Percentiles rank a stretch among this genome's conserved stretches.
phyloP scores from a whole-genome alignment of 139 green algal species.

The Diplosphaera chodatii region DNA sequence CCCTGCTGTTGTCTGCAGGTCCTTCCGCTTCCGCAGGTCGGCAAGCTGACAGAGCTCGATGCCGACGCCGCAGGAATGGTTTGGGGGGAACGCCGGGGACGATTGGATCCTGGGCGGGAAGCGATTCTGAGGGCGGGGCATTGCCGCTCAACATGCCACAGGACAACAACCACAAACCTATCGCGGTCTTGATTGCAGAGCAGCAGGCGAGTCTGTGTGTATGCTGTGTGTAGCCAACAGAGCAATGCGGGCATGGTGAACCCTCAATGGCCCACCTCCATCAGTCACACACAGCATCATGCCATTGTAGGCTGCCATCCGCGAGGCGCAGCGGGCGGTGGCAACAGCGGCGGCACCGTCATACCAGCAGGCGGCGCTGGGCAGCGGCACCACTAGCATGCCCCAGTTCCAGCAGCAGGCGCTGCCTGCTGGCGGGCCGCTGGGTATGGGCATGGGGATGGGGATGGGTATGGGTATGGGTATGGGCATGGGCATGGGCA shows the following conservation, averaged over 20 bases:
- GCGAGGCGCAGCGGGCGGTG: neutral
- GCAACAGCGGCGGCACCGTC: too few species aligned
- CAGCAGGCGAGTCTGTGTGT: neutral
- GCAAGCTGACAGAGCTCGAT: too few species aligned
- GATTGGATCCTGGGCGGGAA: neutral
- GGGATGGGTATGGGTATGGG: neutral
- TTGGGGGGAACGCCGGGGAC: neutral
- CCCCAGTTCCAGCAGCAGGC: neutral
- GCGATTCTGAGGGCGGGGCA: neutral
- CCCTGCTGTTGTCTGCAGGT: too few species aligned
- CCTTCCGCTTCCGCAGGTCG: too few species aligned
- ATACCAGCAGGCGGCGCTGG: neutral
- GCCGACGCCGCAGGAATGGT: neutral
- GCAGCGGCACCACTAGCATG: neutral
- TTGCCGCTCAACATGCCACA: neutral
- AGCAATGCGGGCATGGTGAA: neutral
- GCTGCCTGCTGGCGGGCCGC: too few species aligned
- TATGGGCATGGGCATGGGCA: neutral
- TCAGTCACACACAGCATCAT: too few species aligned
- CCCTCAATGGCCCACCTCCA: too few species aligned
- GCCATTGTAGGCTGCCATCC: neutral
- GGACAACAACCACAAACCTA: neutral
- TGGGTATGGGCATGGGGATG: neutral
- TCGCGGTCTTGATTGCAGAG: neutral
- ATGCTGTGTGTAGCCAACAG: too few species aligned